A percentile compares a stretch with the other conserved stretches of the same genome.
phyloP scores from a whole-genome alignment of 495 filamentous ascomycete genomes.

The Daldinia bambusicola region DNA sequence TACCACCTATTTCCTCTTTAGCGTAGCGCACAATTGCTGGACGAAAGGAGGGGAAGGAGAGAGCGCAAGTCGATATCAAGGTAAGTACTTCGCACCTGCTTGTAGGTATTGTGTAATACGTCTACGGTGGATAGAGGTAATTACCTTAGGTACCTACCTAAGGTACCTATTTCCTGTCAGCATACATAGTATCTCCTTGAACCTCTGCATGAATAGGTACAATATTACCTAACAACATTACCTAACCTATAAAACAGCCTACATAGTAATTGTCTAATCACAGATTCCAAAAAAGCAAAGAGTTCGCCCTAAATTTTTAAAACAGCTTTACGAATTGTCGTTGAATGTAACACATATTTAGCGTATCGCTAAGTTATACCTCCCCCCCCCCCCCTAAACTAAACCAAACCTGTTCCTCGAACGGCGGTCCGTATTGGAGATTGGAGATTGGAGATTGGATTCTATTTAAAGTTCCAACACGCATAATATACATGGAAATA shows the following conservation, averaged over 20 bases:
- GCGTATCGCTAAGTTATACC: background rate
- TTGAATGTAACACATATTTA: background rate
- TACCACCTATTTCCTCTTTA: background rate
- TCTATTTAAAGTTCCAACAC: conserved; percentile 25
- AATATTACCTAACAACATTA: too few relatives aligned
- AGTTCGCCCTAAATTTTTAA: background rate
- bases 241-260: too few relatives aligned
- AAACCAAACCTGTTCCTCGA: conserved; percentile 7
- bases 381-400: background rate
- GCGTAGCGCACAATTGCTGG: background rate
- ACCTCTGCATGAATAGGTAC: conserved; percentile 2
- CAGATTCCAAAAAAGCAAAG: background rate
- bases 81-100: background rate
- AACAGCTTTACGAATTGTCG: background rate
- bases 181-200: background rate
- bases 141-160: too few relatives aligned
- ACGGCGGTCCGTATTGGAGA: conserved; percentile 1
- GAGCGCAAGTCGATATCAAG: background rate
- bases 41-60: background rate
- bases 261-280: background rate
- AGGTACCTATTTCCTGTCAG: background rate
- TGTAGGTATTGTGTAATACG: too few relatives aligned
- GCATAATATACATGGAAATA: background rate
- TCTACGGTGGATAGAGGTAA: background rate
- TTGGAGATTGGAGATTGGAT: conserved; percentile 10